phyloP scores from a whole-genome alignment of 2,329 filamentous ascomycete genomes.

The Claviceps sp. region DNA sequence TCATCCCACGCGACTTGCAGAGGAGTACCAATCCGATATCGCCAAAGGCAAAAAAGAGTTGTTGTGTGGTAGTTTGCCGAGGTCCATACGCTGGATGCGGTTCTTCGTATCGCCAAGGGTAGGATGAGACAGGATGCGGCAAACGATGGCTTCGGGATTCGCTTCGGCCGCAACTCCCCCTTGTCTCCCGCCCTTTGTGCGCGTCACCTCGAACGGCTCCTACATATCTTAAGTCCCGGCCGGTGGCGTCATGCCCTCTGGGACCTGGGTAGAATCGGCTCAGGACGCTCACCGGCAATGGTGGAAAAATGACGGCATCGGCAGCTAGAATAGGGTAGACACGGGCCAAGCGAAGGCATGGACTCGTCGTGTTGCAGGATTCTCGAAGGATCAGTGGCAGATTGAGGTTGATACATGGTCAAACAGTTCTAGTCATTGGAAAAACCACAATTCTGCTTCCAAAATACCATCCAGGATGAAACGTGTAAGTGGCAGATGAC shows the following conservation, averaged over 20 bases:
- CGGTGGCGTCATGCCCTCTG: constrained; percentile 75
- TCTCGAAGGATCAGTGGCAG: too few relatives aligned
- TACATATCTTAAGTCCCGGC: constrained; percentile 53
- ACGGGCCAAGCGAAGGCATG: constrained; percentile 52
- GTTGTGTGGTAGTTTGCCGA: constrained; percentile 76
- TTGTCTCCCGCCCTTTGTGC: constrained; percentile 68
- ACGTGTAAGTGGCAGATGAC: too few relatives aligned
- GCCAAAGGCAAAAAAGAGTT: constrained; percentile 56
- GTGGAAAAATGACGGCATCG: constrained; percentile 66
- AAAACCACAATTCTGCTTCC: too few relatives aligned
- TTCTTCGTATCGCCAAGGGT: constrained; percentile 58
- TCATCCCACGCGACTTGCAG: constrained; percentile 47
- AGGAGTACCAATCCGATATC: constrained; percentile 74
- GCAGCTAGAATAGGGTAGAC: constrained; percentile 62
- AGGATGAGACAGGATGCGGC: constrained; percentile 49
- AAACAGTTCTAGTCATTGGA: too few relatives aligned
- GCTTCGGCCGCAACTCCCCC: constrained; percentile 66
- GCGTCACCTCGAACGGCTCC: constrained; percentile 69
- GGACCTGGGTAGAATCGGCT: constrained; percentile 58
- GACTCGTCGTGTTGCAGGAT: constrained; percentile 58
- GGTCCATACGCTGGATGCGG: constrained; percentile 64
- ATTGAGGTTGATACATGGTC: constrained; percentile 30
- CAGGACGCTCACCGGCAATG: constrained; percentile 63
- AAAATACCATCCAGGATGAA: too few relatives aligned
- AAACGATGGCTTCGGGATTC: constrained; percentile 69